phyloP scores from a whole-genome alignment of 78 protist genomes.

The Thecamonas trahens region DNA sequence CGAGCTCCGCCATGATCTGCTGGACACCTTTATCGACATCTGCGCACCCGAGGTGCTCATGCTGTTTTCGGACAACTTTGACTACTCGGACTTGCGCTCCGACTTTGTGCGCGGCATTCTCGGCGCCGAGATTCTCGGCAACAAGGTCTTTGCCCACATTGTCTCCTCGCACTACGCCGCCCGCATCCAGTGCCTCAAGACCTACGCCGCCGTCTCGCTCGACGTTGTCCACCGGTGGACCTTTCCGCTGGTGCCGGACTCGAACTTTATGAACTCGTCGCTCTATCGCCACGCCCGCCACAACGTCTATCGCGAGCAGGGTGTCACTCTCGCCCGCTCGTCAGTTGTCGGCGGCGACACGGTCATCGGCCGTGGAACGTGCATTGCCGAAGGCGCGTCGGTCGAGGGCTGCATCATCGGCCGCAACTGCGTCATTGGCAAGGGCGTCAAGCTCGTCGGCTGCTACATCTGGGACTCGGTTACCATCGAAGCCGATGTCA shows the following conservation, averaged over 20 bases:
- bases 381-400: constrained; percentile 14
- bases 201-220: constrained; percentile 49
- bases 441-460: constrained; percentile 34
- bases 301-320: constrained; percentile 38
- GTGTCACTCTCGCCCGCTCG: constrained; percentile 40
- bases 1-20: constrained; percentile 51
- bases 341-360: constrained; percentile 16
- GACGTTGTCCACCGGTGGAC: constrained; percentile 76
- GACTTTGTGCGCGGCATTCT: constrained; percentile 56
- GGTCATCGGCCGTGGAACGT: constrained; percentile 34
- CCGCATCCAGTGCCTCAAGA: constrained; percentile 32
- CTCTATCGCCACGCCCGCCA: constrained; percentile 31
- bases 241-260: constrained; percentile 75
- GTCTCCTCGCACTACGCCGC: constrained; percentile 49
- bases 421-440: constrained; percentile 48
- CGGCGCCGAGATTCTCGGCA: constrained; percentile 30
- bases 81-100: constrained; percentile 40
- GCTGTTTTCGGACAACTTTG: constrained; percentile 65
- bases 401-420: constrained; percentile 45
- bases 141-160: constrained; percentile 35
- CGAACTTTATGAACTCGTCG: constrained; percentile 20
- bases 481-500: constrained; percentile 33
- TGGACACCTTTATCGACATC: constrained; percentile 59
- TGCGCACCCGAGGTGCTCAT: constrained; percentile 68
- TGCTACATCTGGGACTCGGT: constrained; percentile 62